These are phyloP conservation scores for Cercospora sojina DNA, from an alignment of 2,329 filamentous ascomycete species.

Conservation along the genomic window DNA sequence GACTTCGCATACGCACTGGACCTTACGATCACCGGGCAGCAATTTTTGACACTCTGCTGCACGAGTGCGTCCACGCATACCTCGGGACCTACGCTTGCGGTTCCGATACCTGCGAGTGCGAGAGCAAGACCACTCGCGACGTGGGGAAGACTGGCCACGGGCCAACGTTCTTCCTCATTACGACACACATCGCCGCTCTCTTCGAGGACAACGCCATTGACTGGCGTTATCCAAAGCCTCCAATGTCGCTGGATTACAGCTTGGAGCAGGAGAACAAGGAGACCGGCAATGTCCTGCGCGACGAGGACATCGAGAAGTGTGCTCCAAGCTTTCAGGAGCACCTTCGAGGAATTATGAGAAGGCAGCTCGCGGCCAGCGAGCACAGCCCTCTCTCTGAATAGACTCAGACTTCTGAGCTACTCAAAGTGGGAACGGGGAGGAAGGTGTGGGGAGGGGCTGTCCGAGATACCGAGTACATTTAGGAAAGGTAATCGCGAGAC, in stretches of 20 bases:
- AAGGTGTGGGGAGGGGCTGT: not conserved
- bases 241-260: not conserved
- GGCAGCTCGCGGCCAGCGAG: not conserved
- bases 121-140: not conserved
- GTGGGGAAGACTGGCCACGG: slow-evolving; percentile 5
- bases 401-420: not conserved
- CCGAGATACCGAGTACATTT: not conserved
- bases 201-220: not conserved
- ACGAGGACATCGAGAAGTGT: not conserved
- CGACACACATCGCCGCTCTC: slow-evolving; percentile 2
- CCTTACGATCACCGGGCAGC: not conserved
- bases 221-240: not conserved
- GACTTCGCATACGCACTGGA: not conserved
- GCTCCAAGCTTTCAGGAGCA: not conserved
- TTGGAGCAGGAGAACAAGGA: not conserved
- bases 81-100: slow-evolving; percentile 5
- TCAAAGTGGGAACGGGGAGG: not conserved
- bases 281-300: not conserved
- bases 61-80: slow-evolving; percentile 13
- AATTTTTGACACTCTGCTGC: slow-evolving; percentile 7
- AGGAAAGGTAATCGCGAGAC: not conserved
- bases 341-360: not conserved
- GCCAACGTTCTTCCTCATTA: not conserved
- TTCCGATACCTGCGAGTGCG: not conserved
- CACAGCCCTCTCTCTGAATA: not conserved